A percentile compares a stretch with the other conserved stretches of the same genome.
phyloP scores from a whole-genome alignment of 805 yeast species.

The Ogataea haglerorum region DNA sequence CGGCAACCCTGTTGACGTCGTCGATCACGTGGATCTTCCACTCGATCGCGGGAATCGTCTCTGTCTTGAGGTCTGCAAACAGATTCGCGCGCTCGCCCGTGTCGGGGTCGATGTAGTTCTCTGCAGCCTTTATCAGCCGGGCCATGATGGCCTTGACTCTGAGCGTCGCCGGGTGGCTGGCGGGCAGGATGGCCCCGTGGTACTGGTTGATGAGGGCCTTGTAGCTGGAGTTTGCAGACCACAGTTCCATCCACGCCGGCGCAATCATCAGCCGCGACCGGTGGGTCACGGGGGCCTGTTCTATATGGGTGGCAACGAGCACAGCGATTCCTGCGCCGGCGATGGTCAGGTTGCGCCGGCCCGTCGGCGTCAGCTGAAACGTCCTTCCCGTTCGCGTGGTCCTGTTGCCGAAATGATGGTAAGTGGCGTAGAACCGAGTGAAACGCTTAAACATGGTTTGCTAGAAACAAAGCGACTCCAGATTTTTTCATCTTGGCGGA shows the following conservation, averaged over 20 bases:
- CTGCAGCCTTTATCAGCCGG: slow-evolving; percentile 58
- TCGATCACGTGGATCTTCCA: slow-evolving; percentile 85
- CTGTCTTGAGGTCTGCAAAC: slow-evolving; percentile 23
- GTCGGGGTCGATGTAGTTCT: slow-evolving; percentile 35
- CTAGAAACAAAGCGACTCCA: neutral
- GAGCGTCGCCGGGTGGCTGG: slow-evolving; percentile 53
- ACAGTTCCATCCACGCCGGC: slow-evolving; percentile 59
- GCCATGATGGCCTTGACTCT: slow-evolving; percentile 62
- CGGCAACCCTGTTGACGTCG: slow-evolving; percentile 44
- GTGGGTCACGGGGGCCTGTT: slow-evolving; percentile 79
- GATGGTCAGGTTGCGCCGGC: slow-evolving; percentile 28
- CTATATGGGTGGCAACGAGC: slow-evolving; percentile 51
- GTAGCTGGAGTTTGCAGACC: slow-evolving; percentile 64
- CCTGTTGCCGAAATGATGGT: slow-evolving; percentile 23
- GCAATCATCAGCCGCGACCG: slow-evolving; percentile 70
- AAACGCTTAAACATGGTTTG: slow-evolving; percentile 6
- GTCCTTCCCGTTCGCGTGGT: slow-evolving; percentile 13
- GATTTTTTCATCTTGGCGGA: neutral
- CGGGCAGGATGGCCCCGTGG: slow-evolving; percentile 53
- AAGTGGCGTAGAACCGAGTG: slow-evolving; percentile 17
- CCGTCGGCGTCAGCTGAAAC: slow-evolving; percentile 10
- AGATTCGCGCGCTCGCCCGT: slow-evolving; percentile 29
- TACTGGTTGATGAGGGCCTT: slow-evolving; percentile 55
- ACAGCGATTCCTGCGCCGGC: slow-evolving; percentile 35
- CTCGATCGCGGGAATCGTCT: slow-evolving; percentile 34